Conservation (phyloP, 1,139 yeast genomes). For the Meyerozyma guilliermondii region DNA sequence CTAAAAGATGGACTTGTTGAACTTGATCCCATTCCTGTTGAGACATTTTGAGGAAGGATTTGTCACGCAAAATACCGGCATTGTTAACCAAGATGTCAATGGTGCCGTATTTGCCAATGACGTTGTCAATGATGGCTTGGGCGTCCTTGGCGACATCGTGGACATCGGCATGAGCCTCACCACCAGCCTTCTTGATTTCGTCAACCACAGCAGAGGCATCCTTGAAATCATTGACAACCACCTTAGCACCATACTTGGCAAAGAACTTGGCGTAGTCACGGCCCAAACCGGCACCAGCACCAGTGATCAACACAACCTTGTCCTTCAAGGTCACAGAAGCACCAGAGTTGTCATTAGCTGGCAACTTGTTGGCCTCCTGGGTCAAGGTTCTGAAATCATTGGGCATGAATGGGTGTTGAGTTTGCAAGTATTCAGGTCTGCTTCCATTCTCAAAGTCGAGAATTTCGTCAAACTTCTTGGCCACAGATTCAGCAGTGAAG, state of each 20-base stretch:
- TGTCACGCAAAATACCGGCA: conserved; percentile 93
- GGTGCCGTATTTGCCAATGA: conserved; percentile 71
- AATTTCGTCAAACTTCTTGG: conserved; percentile 62
- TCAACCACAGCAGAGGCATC: conserved; percentile 71
- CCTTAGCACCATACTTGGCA: conserved; percentile 92
- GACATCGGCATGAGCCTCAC: conserved; percentile 76
- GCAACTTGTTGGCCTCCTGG: conserved; percentile 45
- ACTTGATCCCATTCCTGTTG: conserved; percentile 83
- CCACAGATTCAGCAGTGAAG: conserved; percentile 83
- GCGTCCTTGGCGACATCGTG: conserved; percentile 82
- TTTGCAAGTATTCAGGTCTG: conserved; percentile 49
- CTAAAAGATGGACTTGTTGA: conserved; percentile 74
- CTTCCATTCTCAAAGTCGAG: conserved; percentile 52
- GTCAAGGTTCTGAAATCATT: conserved; percentile 57
- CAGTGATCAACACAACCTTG: conserved; percentile 88
- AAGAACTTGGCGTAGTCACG: conserved; percentile 80
- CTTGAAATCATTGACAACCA: conserved; percentile 87
- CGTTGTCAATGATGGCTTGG: conserved; percentile 72
- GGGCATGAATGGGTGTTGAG: conserved; percentile 61
- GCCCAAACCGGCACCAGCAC: conserved; percentile 96
- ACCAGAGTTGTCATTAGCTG: conserved; percentile 52
- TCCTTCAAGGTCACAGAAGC: conserved; percentile 61
- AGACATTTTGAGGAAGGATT: conserved; percentile 79
- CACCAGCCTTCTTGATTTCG: conserved; percentile 75
- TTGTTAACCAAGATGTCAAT: conserved; percentile 86